Evolutionary conservation across 1,284 basidiomycete genomes (phyloP).

Genomic region (Boletus nobilissimus): DNA sequence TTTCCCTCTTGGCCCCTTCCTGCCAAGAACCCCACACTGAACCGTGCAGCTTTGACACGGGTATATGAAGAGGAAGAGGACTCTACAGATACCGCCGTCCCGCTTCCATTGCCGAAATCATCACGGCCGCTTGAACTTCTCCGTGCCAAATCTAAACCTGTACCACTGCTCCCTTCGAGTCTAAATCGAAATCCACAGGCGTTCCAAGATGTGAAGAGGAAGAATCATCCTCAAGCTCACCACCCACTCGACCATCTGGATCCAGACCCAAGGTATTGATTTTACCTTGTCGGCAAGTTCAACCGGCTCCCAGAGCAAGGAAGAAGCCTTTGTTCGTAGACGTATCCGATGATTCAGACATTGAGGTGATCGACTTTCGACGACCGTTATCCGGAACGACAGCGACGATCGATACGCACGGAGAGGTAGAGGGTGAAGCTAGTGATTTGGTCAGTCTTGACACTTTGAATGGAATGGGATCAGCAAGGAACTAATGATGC

Average conservation of each 20-base stretch:
- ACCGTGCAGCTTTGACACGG: neutral
- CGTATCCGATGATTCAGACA: constrained; percentile 42
- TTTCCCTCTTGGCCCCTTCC: neutral
- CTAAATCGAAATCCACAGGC: neutral
- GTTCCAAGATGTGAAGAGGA: constrained; percentile 29
- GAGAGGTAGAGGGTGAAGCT: neutral
- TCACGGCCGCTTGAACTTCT: constrained; percentile 43
- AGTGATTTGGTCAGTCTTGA: constrained; percentile 26
- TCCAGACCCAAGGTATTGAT: neutral
- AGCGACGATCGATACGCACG: neutral
- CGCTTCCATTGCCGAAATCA: constrained; percentile 31
- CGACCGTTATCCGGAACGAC: neutral
- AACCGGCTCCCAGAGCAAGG: neutral
- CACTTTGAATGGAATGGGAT: neutral
- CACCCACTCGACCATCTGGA: constrained; percentile 4
- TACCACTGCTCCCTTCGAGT: neutral
- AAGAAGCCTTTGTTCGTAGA: constrained; percentile 39
- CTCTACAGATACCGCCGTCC: constrained; percentile 13
- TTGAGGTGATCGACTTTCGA: constrained; percentile 35
- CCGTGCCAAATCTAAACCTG: constrained; percentile 32
- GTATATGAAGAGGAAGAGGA: constrained; percentile 24
- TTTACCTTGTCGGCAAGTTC: constrained; percentile 3
- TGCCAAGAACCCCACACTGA: constrained; percentile 3
- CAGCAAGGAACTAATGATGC: constrained; percentile 15
- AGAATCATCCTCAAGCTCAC: constrained; percentile 21